Conservation (phyloP, 768 basidiomycete genomes). For the Asterophora parasitica region DNA sequence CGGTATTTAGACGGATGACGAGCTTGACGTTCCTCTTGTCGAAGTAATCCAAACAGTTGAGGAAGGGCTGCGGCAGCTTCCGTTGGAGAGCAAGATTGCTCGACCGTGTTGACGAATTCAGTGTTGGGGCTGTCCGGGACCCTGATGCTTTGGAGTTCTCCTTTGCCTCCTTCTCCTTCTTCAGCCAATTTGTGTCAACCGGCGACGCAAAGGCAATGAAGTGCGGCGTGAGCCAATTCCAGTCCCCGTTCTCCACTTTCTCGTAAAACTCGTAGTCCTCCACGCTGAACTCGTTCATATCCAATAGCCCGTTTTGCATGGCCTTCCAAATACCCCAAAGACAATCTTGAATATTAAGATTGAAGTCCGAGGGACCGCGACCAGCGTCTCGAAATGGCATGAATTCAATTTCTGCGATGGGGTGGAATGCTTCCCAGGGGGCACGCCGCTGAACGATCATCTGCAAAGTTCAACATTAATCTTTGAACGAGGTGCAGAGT, state of each 20-base stretch:
- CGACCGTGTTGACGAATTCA: slow-evolving; percentile 27
- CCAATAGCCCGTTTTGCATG: slow-evolving; percentile 88
- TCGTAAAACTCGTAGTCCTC: slow-evolving; percentile 94
- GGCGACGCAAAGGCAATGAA: slow-evolving; percentile 96
- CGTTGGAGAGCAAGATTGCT: slow-evolving; percentile 63
- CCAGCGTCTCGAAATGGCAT: slow-evolving; percentile 97
- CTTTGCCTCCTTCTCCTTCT: slow-evolving; percentile 63
- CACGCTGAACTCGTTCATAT: slow-evolving; percentile 90
- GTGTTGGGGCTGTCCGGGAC: slow-evolving; percentile 18
- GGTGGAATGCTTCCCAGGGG: slow-evolving; percentile 94
- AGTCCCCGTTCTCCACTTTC: slow-evolving; percentile 92
- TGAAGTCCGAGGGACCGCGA: slow-evolving; percentile 87
- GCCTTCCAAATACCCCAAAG: slow-evolving; percentile 86
- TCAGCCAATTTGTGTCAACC: slow-evolving; percentile 75
- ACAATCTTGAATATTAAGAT: slow-evolving; percentile 89
- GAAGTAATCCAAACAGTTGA: slow-evolving; percentile 92
- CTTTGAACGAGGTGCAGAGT: neutral
- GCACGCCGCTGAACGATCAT: slow-evolving; percentile 88
- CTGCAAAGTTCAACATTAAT: slow-evolving; percentile 34
- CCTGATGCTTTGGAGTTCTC: slow-evolving; percentile 31
- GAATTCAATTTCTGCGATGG: slow-evolving; percentile 87
- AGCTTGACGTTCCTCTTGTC: slow-evolving; percentile 82
- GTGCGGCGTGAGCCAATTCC: slow-evolving; percentile 91
- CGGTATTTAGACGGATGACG: slow-evolving; percentile 90
- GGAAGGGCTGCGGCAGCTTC: slow-evolving; percentile 74